These are phyloP conservation scores for Suhomyces terraborum DNA, from an alignment of 1,139 yeast species.

Conservation along the genomic window DNA sequence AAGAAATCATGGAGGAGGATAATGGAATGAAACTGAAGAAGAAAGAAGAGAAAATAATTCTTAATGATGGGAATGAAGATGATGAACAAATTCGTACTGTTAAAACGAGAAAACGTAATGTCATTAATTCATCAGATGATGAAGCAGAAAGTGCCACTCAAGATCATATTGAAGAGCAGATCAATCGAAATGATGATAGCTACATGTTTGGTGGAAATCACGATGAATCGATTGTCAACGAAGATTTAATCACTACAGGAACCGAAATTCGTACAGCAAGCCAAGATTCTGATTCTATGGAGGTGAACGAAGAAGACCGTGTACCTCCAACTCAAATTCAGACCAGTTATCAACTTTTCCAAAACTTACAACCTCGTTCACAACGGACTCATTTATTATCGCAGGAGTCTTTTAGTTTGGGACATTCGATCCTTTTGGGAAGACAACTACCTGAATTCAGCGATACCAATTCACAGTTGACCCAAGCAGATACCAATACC, in stretches of 20 bases:
- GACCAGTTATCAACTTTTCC: constrained; percentile 25
- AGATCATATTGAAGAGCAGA: background rate
- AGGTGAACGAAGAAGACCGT: constrained; percentile 5
- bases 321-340: constrained; percentile 6
- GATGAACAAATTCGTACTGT: constrained; percentile 3
- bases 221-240: constrained; percentile 18
- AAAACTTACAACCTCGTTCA: constrained; percentile 33
- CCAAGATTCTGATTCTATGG: background rate
- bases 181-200: constrained; percentile 30
- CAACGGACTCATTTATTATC: constrained; percentile 10
- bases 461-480: constrained; percentile 13
- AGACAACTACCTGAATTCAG: constrained; percentile 25
- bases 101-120: constrained; percentile 15
- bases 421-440: constrained; percentile 9
- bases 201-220: constrained; percentile 37
- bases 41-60: constrained; percentile 11
- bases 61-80: constrained; percentile 13
- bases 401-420: constrained; percentile 12
- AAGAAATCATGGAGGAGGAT: constrained; percentile 20
- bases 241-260: constrained; percentile 22
- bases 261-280: constrained; percentile 13
- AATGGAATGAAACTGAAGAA: constrained; percentile 15
- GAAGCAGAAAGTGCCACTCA: constrained; percentile 20
- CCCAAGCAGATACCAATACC: constrained; percentile 12
- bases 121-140: constrained; percentile 18